Conservation (phyloP, 441 rosid genomes). For the Erysimum pusillum region DNA sequence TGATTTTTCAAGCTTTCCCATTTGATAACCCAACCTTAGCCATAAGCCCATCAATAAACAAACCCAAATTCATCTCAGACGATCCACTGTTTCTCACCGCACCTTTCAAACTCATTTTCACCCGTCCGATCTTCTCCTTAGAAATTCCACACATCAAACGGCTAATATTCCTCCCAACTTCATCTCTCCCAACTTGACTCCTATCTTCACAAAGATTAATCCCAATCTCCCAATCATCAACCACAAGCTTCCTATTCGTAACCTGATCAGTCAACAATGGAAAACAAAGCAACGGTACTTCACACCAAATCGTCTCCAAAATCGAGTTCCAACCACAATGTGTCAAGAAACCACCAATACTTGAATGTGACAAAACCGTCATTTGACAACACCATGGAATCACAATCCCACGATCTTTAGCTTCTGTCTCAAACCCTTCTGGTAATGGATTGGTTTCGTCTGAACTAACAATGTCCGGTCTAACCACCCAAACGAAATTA, state of each 20-base stretch:
- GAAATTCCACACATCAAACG: conserved; percentile 57
- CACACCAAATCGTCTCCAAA: conserved; percentile 65
- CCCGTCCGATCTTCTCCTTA: conserved; percentile 50
- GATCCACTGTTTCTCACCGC: conserved; percentile 60
- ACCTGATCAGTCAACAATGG: conserved; percentile 72
- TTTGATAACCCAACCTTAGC: conserved; percentile 37
- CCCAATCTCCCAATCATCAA: conserved; percentile 75
- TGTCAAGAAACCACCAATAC: conserved; percentile 68
- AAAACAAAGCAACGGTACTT: conserved; percentile 61
- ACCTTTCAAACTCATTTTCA: conserved; percentile 50
- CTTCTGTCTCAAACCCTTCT: conserved; percentile 52
- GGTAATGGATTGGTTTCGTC: conserved; percentile 55
- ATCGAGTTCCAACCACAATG: conserved; percentile 85
- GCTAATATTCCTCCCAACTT: conserved; percentile 52
- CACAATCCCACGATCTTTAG: conserved; percentile 54
- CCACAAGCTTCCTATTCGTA: conserved; percentile 73
- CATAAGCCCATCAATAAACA: conserved; percentile 52
- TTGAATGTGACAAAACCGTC: conserved; percentile 57
- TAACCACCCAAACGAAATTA: conserved; percentile 71
- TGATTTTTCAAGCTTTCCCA: conserved; percentile 29
- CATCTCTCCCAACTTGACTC: conserved; percentile 49
- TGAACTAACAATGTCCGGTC: conserved; percentile 57
- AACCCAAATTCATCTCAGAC: conserved; percentile 52
- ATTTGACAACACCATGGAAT: conserved; percentile 74
- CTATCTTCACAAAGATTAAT: conserved; percentile 56